Conservation (phyloP, 352 stramenopile genomes). For the Pythium vanterpoolii region DNA sequence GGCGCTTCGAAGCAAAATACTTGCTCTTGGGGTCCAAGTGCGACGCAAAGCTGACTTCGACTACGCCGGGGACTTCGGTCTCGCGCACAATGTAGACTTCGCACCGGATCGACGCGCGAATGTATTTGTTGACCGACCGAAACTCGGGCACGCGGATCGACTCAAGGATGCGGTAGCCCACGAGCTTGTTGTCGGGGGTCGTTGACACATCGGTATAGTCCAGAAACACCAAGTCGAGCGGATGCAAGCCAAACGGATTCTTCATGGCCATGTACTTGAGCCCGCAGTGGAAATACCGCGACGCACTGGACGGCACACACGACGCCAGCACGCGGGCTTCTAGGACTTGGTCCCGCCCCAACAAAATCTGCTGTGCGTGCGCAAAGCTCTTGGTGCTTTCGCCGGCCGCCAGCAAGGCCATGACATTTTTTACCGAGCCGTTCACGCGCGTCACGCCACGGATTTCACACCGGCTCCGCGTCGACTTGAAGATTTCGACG, state of each 20-base stretch:
- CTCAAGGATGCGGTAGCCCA: conserved; percentile 76
- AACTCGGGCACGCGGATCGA: conserved; percentile 76
- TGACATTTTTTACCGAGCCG: conserved; percentile 80
- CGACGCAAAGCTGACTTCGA: conserved; percentile 82
- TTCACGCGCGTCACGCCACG: conserved; percentile 70
- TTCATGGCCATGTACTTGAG: conserved; percentile 84
- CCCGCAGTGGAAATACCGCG: conserved; percentile 73
- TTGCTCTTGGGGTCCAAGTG: conserved; percentile 83
- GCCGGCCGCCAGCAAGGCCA: conserved; percentile 57
- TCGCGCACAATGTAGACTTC: conserved; percentile 81
- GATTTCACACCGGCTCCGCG: conserved; percentile 67
- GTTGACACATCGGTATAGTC: conserved; percentile 82
- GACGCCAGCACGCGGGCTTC: conserved; percentile 64
- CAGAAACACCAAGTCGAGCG: conserved; percentile 75
- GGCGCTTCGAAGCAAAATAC: conserved; percentile 48
- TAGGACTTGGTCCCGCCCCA: conserved; percentile 59
- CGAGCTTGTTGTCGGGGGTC: conserved; percentile 52
- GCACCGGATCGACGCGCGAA: conserved; percentile 69
- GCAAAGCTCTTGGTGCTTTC: conserved; percentile 56
- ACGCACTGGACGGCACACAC: conserved; percentile 53
- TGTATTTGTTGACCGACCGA: conserved; percentile 49
- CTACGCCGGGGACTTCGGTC: conserved; percentile 56
- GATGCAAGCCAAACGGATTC: conserved; percentile 63
- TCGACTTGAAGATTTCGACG: conserved; percentile 69
- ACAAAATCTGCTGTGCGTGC: conserved; percentile 54